Conservation (phyloP, 345 rosid species). For the Rubroshorea leprosula region DNA sequence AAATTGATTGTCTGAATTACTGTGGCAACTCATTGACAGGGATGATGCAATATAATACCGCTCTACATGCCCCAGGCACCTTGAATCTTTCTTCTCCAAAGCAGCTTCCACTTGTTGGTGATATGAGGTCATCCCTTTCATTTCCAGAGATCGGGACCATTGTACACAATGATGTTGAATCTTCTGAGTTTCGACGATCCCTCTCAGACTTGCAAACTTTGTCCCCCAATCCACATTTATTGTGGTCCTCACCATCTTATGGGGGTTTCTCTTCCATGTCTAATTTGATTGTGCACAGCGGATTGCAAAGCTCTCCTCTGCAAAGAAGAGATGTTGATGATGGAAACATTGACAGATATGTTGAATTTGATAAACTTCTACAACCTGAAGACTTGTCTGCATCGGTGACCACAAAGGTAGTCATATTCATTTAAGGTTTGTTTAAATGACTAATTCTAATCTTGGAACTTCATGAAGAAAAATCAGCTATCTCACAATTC, state of each 20-base stretch:
- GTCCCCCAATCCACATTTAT: constrained; percentile 25
- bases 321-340: constrained; percentile 19
- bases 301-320: constrained; percentile 19
- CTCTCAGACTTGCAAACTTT: constrained; percentile 20
- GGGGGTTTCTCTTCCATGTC: constrained; percentile 24
- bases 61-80: constrained; percentile 8
- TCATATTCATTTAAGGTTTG: too few relatives aligned
- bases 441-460: constrained; percentile 5
- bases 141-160: constrained; percentile 10
- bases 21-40: constrained; percentile 11
- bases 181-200: constrained; percentile 22
- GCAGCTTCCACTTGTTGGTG: constrained; percentile 20
- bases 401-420: constrained; percentile 30
- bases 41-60: constrained; percentile 13
- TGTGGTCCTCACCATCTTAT: constrained; percentile 26
- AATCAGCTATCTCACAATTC: constrained; percentile 5
- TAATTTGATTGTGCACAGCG: constrained; percentile 18
- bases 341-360: constrained; percentile 16
- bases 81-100: constrained; percentile 19
- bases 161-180: constrained; percentile 15
- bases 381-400: constrained; percentile 28
- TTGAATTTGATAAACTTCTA: constrained; percentile 25
- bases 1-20: constrained; percentile 18
- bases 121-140: constrained; percentile 17
- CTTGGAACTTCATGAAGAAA: not conserved